phyloP scores from a whole-genome alignment of 768 basidiomycete genomes.

The Leccinum pellstonianum region DNA sequence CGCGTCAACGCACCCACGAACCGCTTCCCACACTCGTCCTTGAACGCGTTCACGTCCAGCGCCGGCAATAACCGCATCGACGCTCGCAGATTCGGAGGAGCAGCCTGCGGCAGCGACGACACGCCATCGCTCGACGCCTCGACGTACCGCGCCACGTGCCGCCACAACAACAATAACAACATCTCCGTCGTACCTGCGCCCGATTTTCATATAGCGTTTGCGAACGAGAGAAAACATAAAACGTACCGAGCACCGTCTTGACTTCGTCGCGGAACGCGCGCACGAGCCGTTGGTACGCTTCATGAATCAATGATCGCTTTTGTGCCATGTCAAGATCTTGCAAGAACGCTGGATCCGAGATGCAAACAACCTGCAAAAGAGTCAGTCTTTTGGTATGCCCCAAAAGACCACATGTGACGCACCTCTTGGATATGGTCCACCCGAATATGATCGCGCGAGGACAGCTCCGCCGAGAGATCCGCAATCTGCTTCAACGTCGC shows the following conservation, averaged over 20 bases:
- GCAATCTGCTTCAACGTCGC: slow-evolving; percentile 63
- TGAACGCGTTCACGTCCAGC: slow-evolving; percentile 58
- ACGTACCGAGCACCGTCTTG: slow-evolving; percentile 53
- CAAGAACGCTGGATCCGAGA: slow-evolving; percentile 54
- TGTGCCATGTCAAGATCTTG: slow-evolving; percentile 68
- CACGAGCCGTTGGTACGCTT: slow-evolving; percentile 53
- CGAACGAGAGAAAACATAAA: not conserved
- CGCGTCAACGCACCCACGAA: slow-evolving; percentile 56
- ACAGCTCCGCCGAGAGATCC: slow-evolving; percentile 67
- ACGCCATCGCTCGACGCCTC: slow-evolving; percentile 25
- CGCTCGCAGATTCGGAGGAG: slow-evolving; percentile 37
- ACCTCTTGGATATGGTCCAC: slow-evolving; percentile 75
- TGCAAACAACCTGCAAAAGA: slow-evolving; percentile 42
- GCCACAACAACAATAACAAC: slow-evolving; percentile 76
- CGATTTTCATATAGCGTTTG: not conserved
- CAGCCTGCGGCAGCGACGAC: not conserved
- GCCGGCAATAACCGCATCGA: slow-evolving; percentile 57
- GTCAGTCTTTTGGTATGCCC: not conserved
- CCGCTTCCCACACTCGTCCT: slow-evolving; percentile 52
- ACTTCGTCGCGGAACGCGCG: slow-evolving; percentile 43
- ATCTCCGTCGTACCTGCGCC: slow-evolving; percentile 67
- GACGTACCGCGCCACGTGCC: slow-evolving; percentile 71
- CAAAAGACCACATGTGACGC: slow-evolving; percentile 8
- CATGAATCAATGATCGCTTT: slow-evolving; percentile 62
- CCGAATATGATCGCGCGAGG: slow-evolving; percentile 65